These are phyloP conservation scores for Arabidopsis thaliana DNA, from an alignment of 345 rosid genomes.

Conservation along the genomic window TAIR10.1 NC_003076.8:2347001-2347500, in stretches of 20 bases:
- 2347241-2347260: slow-evolving; percentile 77
- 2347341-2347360: neutral
- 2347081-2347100: neutral
- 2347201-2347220: slow-evolving; percentile 45
- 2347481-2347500: neutral
- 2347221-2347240: slow-evolving; percentile 52
- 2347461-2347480: slow-evolving; percentile 27
- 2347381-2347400: neutral
- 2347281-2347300: slow-evolving; percentile 23
- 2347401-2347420: neutral
- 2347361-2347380: slow-evolving; percentile 12
- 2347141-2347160: slow-evolving; percentile 59
- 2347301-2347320: neutral
- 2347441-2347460: slow-evolving; percentile 16
- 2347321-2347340: neutral
- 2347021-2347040: slow-evolving; percentile 42
- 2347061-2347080: neutral
- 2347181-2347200: slow-evolving; percentile 47
- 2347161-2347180: slow-evolving; percentile 33
- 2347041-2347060: neutral
- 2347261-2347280: slow-evolving; percentile 50
- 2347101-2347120: slow-evolving; percentile 42
- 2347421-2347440: neutral
- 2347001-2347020: slow-evolving; percentile 46
- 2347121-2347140: slow-evolving; percentile 64